These are phyloP conservation scores for Talaromyces thailandensis DNA, from an alignment of 495 filamentous ascomycete genomes.

Conservation along the genomic window DNA sequence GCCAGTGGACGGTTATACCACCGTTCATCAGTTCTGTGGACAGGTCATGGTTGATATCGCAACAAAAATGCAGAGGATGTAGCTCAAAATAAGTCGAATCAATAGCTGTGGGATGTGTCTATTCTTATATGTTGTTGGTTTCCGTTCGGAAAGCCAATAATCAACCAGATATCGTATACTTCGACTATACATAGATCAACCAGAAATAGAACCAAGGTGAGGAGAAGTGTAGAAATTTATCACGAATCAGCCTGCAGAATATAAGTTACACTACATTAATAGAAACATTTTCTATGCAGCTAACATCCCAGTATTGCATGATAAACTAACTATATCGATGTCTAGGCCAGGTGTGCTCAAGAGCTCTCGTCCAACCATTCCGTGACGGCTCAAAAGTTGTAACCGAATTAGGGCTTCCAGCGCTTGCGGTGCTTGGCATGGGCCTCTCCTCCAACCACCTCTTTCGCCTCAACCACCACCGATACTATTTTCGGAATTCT, in stretches of 20 bases:
- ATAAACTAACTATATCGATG: conserved; percentile 9
- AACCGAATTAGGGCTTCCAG: conserved; percentile 2
- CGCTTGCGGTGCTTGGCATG: background rate
- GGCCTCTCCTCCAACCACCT: background rate
- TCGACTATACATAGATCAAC: background rate
- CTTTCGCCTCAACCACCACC: background rate
- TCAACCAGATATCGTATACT: background rate
- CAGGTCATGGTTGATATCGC: background rate
- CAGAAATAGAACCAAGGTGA: conserved; percentile 2
- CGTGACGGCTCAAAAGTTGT: background rate
- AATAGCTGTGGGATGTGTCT: background rate
- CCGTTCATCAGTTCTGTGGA: background rate
- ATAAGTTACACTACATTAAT: background rate
- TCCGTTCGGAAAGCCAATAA: background rate
- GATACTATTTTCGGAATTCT: background rate
- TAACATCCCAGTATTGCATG: conserved; percentile 1
- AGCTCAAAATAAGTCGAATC: background rate
- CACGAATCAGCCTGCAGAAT: background rate
- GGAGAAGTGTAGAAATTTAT: background rate
- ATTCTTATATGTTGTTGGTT: background rate
- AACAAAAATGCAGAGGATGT: background rate
- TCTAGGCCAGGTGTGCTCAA: conserved; percentile 3
- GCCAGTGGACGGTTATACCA: background rate
- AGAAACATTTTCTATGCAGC: conserved; percentile 8
- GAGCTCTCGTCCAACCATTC: conserved; percentile 4